Conservation (phyloP, 495 filamentous ascomycete genomes). For the Oleoguttula mirabilis region DNA sequence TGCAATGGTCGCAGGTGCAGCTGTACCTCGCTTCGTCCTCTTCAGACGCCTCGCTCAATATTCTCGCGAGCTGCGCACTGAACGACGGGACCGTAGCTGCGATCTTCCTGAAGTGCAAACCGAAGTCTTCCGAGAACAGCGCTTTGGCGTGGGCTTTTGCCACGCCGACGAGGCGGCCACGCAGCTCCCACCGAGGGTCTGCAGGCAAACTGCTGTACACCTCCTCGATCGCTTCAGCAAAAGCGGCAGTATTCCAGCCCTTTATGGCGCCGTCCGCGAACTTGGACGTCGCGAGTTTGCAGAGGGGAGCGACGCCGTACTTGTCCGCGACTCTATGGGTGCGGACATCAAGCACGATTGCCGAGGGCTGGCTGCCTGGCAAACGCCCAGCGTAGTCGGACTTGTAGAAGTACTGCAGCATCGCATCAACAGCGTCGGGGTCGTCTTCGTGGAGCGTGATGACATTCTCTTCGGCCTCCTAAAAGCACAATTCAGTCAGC, state of each 20-base stretch:
- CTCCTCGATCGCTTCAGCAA: background rate
- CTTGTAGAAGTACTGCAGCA: conserved; percentile 15
- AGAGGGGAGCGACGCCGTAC: background rate
- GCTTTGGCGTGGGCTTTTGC: background rate
- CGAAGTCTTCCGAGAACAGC: background rate
- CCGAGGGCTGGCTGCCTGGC: no score
- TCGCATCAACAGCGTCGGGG: conserved; percentile 5
- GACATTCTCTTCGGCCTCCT: background rate
- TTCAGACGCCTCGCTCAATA: no score
- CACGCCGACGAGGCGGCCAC: background rate
- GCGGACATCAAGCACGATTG: background rate
- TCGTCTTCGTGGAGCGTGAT: conserved; percentile 7
- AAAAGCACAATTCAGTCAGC: background rate
- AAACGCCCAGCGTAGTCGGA: background rate
- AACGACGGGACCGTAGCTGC: background rate
- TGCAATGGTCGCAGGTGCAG: no score
- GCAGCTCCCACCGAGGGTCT: background rate
- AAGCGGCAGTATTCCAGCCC: background rate
- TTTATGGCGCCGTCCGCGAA: background rate
- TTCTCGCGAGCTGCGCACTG: background rate
- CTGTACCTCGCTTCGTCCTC: no score
- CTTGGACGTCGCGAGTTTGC: background rate
- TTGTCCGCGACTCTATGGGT: conserved; percentile 6
- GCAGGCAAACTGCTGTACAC: background rate
- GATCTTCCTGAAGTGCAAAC: background rate